Percentiles rank a stretch among this genome's conserved stretches.
Conservation (phyloP, 495 filamentous ascomycete genomes). For the Penicillium argentinense region DNA sequence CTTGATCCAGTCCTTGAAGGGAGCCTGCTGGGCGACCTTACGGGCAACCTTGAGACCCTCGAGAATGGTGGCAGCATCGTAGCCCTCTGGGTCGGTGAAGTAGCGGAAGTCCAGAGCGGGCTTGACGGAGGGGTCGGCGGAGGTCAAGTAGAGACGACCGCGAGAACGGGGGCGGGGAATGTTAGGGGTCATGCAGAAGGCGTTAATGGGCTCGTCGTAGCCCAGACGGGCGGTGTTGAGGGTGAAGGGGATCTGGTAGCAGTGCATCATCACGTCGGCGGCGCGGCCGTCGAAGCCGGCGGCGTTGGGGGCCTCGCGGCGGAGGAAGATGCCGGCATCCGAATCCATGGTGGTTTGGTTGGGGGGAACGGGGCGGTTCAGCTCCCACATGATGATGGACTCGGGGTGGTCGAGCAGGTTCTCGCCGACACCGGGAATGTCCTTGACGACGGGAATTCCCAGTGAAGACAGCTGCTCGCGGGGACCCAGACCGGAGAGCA, state of each 20-base stretch:
- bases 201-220: conserved; percentile 69
- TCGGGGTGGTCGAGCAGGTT: conserved; percentile 79
- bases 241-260: conserved; percentile 84
- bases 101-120: conserved; percentile 84
- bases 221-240: conserved; percentile 71
- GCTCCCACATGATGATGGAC: conserved; percentile 80
- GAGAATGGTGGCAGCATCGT: conserved; percentile 81
- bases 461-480: conserved; percentile 60
- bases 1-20: conserved; percentile 78
- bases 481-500: conserved; percentile 78
- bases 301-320: conserved; percentile 64
- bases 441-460: conserved; percentile 65
- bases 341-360: conserved; percentile 85
- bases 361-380: conserved; percentile 69
- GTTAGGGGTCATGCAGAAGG: conserved; percentile 92
- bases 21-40: conserved; percentile 64
- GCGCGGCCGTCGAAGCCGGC: conserved; percentile 64
- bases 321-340: conserved; percentile 80
- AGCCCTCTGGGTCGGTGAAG: conserved; percentile 82
- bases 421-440: conserved; percentile 77
- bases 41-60: conserved; percentile 72
- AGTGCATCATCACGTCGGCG: conserved; percentile 88
- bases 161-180: conserved; percentile 78
- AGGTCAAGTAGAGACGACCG: conserved; percentile 71
- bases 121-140: conserved; percentile 68